Evolutionary conservation across 371 early-diverging fungal genomes (phyloP), one percentile per base, ranked within the genome.

Genomic region (Dichotomocladium elegans): DNA sequence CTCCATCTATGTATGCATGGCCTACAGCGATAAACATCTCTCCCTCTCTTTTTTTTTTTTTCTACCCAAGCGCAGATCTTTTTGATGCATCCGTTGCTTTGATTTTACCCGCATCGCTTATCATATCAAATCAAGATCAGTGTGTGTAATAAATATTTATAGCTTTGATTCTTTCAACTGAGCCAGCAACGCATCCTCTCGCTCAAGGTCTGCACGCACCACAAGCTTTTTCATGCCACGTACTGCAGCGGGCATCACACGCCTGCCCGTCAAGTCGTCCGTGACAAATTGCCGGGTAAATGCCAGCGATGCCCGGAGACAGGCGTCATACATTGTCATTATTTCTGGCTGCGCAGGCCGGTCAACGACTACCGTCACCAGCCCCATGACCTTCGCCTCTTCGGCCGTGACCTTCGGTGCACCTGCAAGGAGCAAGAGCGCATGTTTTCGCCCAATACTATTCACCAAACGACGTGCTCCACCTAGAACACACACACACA

Each of bases 381-480:
- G 58, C 2, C 82, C 82, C n/a, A 58, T 45, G 10, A 58, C 42
- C 15, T 63, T 24, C 17, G 64, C 74, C 19, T 62, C 57, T 2
- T 53, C 34, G 10, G 76, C 78, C 2, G 61, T 55, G 3, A 81
- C 52, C 4, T 61, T 67, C 4, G 63, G 66, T 15, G 77, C 76
- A 51, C 70, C 61, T 0, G 62, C 78, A 49, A 88, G 63, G 8
- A 85, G 58, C 17, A 56, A 17, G 19, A 88, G 57, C 0, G 87
- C 85, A 3, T 59, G 56, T 22, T 75, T 64, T 8, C 77, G 77
- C 0, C 85, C 79, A n/a, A 86, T 63, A 5, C 76, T 51, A n/a
- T 51, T 31, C 2, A 80, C 48, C n/a, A 87, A 55, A 8, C 85
- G 68, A 5, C 72, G 66, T 21, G 70, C 79, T 15, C 86, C 87